phyloP scores from a whole-genome alignment of 345 rosid species.

The Eucalyptus pauciflora region DNA sequence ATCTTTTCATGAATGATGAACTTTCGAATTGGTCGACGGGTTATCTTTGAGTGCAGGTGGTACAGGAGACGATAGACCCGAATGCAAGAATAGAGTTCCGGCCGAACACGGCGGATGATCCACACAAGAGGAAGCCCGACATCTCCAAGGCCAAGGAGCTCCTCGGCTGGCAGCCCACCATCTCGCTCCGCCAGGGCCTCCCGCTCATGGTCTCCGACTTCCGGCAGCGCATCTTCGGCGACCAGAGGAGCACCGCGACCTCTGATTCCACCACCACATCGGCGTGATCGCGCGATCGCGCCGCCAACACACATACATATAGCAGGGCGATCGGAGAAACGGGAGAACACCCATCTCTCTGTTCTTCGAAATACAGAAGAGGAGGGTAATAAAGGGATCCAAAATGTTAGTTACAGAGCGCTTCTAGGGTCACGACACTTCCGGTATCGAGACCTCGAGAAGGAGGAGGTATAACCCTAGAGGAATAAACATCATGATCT shows the following conservation, averaged over 20 bases:
- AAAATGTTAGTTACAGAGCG: background rate
- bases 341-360: background rate
- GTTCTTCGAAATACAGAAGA: background rate
- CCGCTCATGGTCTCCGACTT: constrained; percentile 77
- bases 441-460: background rate
- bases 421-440: background rate
- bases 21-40: background rate
- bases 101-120: constrained; percentile 86
- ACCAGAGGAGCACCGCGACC: background rate
- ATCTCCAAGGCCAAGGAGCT: constrained; percentile 73
- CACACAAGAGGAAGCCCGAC: constrained; percentile 83
- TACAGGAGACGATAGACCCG: constrained; percentile 68
- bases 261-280: background rate
- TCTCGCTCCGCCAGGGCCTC: constrained; percentile 67
- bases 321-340: background rate
- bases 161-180: constrained; percentile 65
- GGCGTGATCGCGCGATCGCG: background rate
- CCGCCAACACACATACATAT: background rate
- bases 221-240: constrained; percentile 64
- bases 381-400: background rate
- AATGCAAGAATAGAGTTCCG: constrained; percentile 77
- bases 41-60: constrained; percentile 32
- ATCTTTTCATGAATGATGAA: background rate
- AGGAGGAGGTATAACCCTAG: background rate
- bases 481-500: background rate